Evolutionary conservation across 441 rosid species (phyloP).

Genomic region (Dalechampia spathulata): DNA sequence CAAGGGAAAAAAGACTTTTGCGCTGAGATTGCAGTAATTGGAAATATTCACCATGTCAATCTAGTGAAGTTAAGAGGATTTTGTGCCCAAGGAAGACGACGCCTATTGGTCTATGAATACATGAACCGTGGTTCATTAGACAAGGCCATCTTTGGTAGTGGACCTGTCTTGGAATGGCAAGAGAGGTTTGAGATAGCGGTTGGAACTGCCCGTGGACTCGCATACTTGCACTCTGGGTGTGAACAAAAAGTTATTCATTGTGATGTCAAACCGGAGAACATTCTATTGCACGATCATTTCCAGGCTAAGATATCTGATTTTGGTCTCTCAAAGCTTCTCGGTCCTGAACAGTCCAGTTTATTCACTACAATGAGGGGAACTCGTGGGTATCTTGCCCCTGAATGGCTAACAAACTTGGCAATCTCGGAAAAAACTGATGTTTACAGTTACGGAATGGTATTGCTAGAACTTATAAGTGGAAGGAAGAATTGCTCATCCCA

Average conservation of each 20-base stretch:
- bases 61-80: conserved; percentile 82
- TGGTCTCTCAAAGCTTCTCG: conserved; percentile 82
- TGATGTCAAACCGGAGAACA: conserved; percentile 89
- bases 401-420: conserved; percentile 82
- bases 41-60: conserved; percentile 77
- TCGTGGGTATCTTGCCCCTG: conserved; percentile 96
- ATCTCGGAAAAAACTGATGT: conserved; percentile 87
- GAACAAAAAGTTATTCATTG: conserved; percentile 84
- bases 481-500: conserved; percentile 62
- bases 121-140: conserved; percentile 80
- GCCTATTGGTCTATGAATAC: conserved; percentile 79
- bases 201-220: conserved; percentile 87
- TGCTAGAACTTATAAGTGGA: conserved; percentile 87
- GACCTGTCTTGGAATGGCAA: conserved; percentile 79
- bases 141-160: conserved; percentile 50
- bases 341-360: conserved; percentile 74
- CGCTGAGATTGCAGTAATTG: conserved; percentile 76
- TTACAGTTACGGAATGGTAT: conserved; percentile 90
- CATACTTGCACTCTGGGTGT: conserved; percentile 77
- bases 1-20: conserved; percentile 79
- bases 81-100: conserved; percentile 61
- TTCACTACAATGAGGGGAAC: conserved; percentile 97
- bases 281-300: conserved; percentile 63
- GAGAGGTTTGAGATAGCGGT: conserved; percentile 75
- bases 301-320: conserved; percentile 86